Evolutionary conservation across 2,329 filamentous ascomycete genomes (phyloP).

Genomic region (Penicillium sp.): DNA sequence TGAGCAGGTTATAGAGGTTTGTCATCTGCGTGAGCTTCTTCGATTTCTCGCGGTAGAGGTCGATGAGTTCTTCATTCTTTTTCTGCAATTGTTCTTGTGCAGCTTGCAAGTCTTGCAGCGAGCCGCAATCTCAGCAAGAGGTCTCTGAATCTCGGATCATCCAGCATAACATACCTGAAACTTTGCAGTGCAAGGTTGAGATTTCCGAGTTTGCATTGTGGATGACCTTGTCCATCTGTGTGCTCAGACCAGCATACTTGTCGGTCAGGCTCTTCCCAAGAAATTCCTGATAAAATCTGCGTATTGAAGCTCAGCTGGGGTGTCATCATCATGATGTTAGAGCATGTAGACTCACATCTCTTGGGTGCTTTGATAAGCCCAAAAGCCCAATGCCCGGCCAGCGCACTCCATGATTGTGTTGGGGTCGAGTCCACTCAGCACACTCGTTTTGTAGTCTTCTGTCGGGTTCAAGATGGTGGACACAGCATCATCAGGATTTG

Average conservation of each 20-base stretch:
- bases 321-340: background rate
- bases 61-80: constrained; percentile 72
- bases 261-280: constrained; percentile 71
- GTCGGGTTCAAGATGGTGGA: constrained; percentile 73
- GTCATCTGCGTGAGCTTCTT: constrained; percentile 71
- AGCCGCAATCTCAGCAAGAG: constrained; percentile 11
- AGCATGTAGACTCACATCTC: constrained; percentile 65
- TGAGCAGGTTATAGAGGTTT: constrained; percentile 60
- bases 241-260: constrained; percentile 67
- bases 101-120: constrained; percentile 55
- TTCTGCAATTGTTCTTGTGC: constrained; percentile 67
- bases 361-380: constrained; percentile 82
- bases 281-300: constrained; percentile 75
- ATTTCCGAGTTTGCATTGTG: constrained; percentile 77
- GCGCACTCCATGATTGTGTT: constrained; percentile 85
- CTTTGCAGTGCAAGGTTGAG: constrained; percentile 64
- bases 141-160: background rate
- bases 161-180: constrained; percentile 58
- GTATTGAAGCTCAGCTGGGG: constrained; percentile 10
- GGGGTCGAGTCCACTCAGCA: constrained; percentile 81
- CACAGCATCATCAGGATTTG: constrained; percentile 74
- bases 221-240: constrained; percentile 72
- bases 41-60: constrained; percentile 70
- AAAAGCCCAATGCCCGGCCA: constrained; percentile 76
- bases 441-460: constrained; percentile 87